A percentile compares a stretch with the other conserved stretches of the same genome.
Conservation (phyloP, 2,329 filamentous ascomycete genomes). For the Fusarium buxicola region DNA sequence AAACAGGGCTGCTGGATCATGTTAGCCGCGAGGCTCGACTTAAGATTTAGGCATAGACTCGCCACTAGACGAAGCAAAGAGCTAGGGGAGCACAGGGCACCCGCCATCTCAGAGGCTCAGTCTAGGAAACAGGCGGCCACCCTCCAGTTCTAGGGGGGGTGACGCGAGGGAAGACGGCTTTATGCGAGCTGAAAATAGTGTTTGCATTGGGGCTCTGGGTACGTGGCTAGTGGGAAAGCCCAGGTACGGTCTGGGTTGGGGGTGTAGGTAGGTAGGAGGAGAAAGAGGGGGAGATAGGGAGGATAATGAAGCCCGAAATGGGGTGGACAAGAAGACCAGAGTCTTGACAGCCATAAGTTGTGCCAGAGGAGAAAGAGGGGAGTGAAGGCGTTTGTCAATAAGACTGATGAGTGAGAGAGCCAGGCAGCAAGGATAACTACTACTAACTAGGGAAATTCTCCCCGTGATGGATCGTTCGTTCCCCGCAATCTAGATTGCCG, state of each 20-base stretch:
- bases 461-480: constrained; percentile 12
- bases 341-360: constrained; percentile 8
- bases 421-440: not conserved
- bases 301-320: constrained; percentile 32
- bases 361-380: constrained; percentile 16
- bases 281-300: constrained; percentile 19
- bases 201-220: constrained; percentile 14
- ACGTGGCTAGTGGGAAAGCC: constrained; percentile 9
- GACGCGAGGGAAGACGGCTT: constrained; percentile 3
- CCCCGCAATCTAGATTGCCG: constrained; percentile 39
- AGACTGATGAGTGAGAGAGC: not conserved
- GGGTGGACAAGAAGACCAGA: constrained; percentile 6
- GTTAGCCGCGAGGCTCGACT: constrained; percentile 4
- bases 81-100: not conserved
- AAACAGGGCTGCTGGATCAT: constrained; percentile 9
- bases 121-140: constrained; percentile 6
- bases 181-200: constrained; percentile 24
- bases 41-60: constrained; percentile 7
- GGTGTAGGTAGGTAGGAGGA: constrained; percentile 20
- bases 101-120: constrained; percentile 5
- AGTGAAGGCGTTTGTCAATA: constrained; percentile 1
- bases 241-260: constrained; percentile 8
- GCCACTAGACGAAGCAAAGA: not conserved
- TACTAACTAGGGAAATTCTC: constrained; percentile 17
- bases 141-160: constrained; percentile 13